Conservation (phyloP, 176 grass and related monocot species). For the Oryza brachyantha region DNA sequence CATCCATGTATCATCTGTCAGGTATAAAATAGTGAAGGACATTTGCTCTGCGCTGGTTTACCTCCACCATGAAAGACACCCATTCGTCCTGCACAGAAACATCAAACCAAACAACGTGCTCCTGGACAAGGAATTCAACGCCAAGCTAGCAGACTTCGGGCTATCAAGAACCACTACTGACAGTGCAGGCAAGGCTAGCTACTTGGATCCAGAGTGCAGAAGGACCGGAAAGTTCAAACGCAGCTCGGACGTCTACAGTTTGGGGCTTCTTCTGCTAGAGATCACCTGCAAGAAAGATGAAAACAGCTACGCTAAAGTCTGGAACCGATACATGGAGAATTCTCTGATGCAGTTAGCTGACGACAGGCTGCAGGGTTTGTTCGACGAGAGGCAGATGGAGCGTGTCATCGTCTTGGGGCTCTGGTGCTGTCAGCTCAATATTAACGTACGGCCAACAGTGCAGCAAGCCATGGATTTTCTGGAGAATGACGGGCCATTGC, state of each 20-base stretch:
- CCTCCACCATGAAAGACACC: no score
- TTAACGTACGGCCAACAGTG: no score
- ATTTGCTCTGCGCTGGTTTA: no score
- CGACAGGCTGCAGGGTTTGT: neutral
- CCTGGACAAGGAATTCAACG: no score
- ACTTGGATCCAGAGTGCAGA: neutral
- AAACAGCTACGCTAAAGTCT: neutral
- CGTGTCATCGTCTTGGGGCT: conserved; percentile 1
- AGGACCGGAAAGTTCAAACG: neutral
- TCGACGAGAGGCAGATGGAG: neutral
- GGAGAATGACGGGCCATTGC: no score
- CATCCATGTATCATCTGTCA: no score
- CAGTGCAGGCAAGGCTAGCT: neutral
- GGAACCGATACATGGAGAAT: neutral
- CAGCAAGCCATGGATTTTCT: no score
- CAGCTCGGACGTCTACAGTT: conserved; percentile 8
- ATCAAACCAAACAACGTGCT: no score
- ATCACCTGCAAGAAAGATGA: neutral
- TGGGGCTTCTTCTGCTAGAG: neutral
- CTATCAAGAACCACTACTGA: neutral
- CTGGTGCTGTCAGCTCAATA: neutral
- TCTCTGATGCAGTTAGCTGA: neutral
- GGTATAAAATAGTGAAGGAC: no score
- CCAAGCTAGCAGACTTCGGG: no score
- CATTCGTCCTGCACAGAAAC: no score